Evolutionary conservation across 257 asterid genomes (phyloP).

Genomic region (Penstemon barbatus): DNA sequence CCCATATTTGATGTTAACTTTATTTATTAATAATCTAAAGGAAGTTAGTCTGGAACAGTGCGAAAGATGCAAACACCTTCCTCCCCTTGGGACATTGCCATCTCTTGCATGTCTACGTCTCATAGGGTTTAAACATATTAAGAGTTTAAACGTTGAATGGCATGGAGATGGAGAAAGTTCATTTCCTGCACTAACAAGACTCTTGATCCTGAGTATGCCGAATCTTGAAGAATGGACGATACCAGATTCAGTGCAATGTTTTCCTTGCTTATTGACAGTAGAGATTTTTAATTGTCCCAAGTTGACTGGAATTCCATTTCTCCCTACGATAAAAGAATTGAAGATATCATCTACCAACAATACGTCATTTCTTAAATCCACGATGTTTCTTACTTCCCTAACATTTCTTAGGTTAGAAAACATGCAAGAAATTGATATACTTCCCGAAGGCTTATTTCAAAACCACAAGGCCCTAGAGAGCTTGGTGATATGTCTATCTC

Average conservation of each 20-base stretch:
- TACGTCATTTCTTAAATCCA: background rate
- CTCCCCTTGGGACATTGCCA: constrained; percentile 16
- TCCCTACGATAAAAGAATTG: background rate
- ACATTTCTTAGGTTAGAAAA: background rate
- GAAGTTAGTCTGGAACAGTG: too few relatives aligned
- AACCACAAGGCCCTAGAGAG: too few relatives aligned
- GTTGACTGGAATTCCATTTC: background rate
- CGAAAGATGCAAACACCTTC: too few relatives aligned
- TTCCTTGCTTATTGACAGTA: background rate
- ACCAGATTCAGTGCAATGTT: background rate
- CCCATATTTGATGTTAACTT: constrained; percentile 23
- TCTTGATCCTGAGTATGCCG: too few relatives aligned
- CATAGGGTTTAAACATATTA: background rate
- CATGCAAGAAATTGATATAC: background rate
- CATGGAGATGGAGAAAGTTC: too few relatives aligned
- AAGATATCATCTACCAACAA: too few relatives aligned
- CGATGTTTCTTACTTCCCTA: constrained; percentile 8
- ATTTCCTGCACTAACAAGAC: too few relatives aligned
- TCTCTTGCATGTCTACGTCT: constrained; percentile 17
- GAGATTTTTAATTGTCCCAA: accelerated
- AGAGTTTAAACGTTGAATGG: background rate
- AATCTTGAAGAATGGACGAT: too few relatives aligned
- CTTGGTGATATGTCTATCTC: too few relatives aligned
- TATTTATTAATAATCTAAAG: background rate
- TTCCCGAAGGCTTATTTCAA: too few relatives aligned